phyloP scores from a whole-genome alignment of 192 early-diverging fungal species.

The Jimgerdemannia lactiflua region DNA sequence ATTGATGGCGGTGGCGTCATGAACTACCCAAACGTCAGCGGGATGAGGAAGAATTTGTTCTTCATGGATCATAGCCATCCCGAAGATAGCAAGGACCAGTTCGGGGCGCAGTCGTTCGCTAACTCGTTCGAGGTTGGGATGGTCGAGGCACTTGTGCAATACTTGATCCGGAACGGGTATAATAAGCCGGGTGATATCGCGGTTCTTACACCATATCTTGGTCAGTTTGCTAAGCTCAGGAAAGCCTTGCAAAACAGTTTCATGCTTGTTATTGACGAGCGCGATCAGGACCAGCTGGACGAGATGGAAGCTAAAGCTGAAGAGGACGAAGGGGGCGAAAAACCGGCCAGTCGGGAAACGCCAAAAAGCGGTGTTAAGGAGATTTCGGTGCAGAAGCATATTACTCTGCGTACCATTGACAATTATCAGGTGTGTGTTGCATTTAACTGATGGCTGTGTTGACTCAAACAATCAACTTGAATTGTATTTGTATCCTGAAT shows the following conservation, averaged over 20 bases:
- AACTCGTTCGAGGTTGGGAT: conserved; percentile 40
- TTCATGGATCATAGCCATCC: conserved; percentile 46
- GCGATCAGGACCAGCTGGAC: conserved; percentile 30
- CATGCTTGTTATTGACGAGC: conserved; percentile 31
- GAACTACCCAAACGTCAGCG: conserved; percentile 33
- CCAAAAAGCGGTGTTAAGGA: conserved; percentile 8
- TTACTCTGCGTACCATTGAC: conserved; percentile 41
- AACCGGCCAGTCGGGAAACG: background rate
- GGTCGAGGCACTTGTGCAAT: conserved; percentile 39
- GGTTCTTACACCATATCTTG: conserved; percentile 54
- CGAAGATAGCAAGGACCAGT: conserved; percentile 30
- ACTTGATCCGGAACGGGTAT: conserved; percentile 47
- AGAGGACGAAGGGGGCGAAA: conserved; percentile 3
- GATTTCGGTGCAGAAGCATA: conserved; percentile 19
- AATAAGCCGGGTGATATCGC: conserved; percentile 47
- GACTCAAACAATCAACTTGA: conserved; percentile 10
- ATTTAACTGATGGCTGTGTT: background rate
- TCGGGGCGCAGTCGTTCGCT: background rate
- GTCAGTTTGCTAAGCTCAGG: conserved; percentile 39
- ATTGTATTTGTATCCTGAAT: conserved; percentile 73
- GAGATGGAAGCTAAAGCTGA: conserved; percentile 15
- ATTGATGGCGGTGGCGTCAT: conserved; percentile 39
- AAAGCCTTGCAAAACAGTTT: conserved; percentile 21
- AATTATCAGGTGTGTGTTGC: conserved; percentile 35
- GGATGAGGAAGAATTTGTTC: conserved; percentile 46